phyloP scores from a whole-genome alignment of 2,329 filamentous ascomycete species.

The Ophiocordyceps camponoti-saundersi region DNA sequence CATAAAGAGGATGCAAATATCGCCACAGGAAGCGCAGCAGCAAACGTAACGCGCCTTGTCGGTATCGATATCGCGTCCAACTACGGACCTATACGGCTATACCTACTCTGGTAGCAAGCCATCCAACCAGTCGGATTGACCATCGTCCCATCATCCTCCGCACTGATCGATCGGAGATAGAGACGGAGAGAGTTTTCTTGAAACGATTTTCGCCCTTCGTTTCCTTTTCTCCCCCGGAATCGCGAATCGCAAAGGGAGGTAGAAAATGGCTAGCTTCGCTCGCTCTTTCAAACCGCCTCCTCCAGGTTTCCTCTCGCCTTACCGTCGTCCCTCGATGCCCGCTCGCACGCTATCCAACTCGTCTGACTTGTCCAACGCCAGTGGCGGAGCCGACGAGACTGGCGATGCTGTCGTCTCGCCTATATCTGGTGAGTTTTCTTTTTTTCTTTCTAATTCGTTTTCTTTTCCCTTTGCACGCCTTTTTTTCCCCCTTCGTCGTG shows the following conservation, averaged over 20 bases:
- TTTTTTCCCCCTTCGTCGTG: neutral
- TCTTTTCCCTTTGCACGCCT: neutral
- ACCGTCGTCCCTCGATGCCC: constrained; percentile 24
- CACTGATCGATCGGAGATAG: too few relatives aligned
- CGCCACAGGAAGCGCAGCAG: too few relatives aligned
- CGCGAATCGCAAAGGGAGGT: neutral
- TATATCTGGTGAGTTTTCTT: constrained; percentile 2
- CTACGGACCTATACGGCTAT: too few relatives aligned
- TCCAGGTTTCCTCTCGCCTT: constrained; percentile 23
- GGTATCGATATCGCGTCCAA: too few relatives aligned
- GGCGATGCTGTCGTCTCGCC: constrained; percentile 12
- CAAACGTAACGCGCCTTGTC: too few relatives aligned
- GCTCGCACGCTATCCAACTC: constrained; percentile 28
- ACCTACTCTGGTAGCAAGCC: too few relatives aligned
- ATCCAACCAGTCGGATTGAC: too few relatives aligned
- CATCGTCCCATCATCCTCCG: too few relatives aligned
- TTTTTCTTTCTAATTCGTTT: neutral
- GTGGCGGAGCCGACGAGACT: constrained; percentile 12
- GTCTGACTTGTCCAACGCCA: constrained; percentile 23
- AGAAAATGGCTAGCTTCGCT: constrained; percentile 27
- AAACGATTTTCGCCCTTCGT: neutral
- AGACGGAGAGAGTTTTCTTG: too few relatives aligned
- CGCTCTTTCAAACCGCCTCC: constrained; percentile 31
- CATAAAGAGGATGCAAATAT: too few relatives aligned
- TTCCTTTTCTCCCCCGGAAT: neutral